A percentile compares a stretch with the other conserved stretches of the same genome.
Evolutionary conservation across 495 filamentous ascomycete species (phyloP).

Genomic region (Talaromyces ruber): DNA sequence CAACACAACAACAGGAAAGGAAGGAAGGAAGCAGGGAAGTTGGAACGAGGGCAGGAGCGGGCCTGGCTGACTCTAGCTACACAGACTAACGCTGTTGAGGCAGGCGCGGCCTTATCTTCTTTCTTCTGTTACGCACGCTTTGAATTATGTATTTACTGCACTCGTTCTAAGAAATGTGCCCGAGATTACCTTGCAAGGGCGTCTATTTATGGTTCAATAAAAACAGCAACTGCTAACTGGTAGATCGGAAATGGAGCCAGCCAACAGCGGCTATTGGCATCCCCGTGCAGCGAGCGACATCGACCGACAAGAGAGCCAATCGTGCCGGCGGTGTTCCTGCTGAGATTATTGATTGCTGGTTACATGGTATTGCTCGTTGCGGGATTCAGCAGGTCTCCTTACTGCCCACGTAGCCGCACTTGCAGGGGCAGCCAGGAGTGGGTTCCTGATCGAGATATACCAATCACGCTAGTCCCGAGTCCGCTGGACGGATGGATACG

Average conservation of each 20-base stretch:
- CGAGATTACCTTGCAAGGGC: background rate
- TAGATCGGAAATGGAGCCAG: background rate
- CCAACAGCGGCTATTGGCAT: slow-evolving; percentile 12
- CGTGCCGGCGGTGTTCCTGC: slow-evolving; percentile 11
- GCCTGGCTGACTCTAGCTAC: background rate
- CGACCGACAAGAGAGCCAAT: background rate
- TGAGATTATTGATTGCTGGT: background rate
- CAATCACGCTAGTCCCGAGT: background rate
- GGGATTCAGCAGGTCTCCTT: background rate
- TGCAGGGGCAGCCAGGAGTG: background rate
- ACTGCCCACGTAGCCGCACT: background rate
- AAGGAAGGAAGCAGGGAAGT: background rate
- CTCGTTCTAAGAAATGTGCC: too few relatives aligned
- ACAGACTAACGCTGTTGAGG: background rate
- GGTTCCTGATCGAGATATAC: background rate
- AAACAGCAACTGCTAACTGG: background rate
- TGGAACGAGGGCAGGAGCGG: background rate
- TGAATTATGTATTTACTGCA: too few relatives aligned
- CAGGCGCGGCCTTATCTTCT: background rate
- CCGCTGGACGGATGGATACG: background rate
- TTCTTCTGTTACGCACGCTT: background rate
- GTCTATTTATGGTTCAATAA: background rate
- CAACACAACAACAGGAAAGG: background rate
- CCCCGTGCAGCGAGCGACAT: background rate
- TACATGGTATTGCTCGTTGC: background rate